A percentile compares a stretch with the other conserved stretches of the same genome.
Evolutionary conservation across 768 basidiomycete genomes (phyloP).

Genomic region (Boletus subparvulus): DNA sequence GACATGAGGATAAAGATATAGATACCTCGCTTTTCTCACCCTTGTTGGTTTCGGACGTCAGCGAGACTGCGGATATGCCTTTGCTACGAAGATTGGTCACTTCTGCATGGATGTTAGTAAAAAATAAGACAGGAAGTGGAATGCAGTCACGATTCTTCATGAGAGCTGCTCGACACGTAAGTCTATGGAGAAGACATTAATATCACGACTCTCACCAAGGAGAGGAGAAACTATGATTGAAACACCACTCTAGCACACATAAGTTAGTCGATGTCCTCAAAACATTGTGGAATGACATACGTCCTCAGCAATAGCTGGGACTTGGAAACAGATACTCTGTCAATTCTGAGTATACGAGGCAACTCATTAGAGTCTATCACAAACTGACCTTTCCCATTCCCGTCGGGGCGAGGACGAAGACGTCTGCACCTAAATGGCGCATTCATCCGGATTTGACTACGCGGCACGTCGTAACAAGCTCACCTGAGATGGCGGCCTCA

Average conservation of each 20-base stretch:
- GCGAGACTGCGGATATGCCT: slow-evolving; percentile 55
- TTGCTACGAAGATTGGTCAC: slow-evolving; percentile 56
- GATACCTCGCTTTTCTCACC: slow-evolving; percentile 55
- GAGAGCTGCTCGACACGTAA: slow-evolving; percentile 48
- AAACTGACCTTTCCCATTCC: slow-evolving; percentile 80
- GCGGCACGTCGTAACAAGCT: neutral
- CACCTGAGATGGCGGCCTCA: slow-evolving; percentile 65
- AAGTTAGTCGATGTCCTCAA: neutral
- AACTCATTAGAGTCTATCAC: neutral
- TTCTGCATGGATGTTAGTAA: slow-evolving; percentile 43
- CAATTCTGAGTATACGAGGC: neutral
- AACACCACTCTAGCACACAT: slow-evolving; percentile 51
- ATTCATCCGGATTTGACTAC: neutral
- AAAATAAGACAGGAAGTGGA: neutral
- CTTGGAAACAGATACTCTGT: slow-evolving; percentile 83
- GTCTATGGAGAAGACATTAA: neutral
- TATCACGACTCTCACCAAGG: slow-evolving; percentile 46
- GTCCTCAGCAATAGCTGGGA: slow-evolving; percentile 68
- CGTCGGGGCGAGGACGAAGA: slow-evolving; percentile 81
- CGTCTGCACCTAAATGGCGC: slow-evolving; percentile 53
- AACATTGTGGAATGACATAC: slow-evolving; percentile 33
- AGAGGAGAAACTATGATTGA: slow-evolving; percentile 79
- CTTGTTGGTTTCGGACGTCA: slow-evolving; percentile 63
- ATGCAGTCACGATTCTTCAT: slow-evolving; percentile 73
- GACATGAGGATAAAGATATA: slow-evolving; percentile 18